phyloP scores from a whole-genome alignment of 2,329 filamentous ascomycete genomes.

The Erysiphe pulchra region DNA sequence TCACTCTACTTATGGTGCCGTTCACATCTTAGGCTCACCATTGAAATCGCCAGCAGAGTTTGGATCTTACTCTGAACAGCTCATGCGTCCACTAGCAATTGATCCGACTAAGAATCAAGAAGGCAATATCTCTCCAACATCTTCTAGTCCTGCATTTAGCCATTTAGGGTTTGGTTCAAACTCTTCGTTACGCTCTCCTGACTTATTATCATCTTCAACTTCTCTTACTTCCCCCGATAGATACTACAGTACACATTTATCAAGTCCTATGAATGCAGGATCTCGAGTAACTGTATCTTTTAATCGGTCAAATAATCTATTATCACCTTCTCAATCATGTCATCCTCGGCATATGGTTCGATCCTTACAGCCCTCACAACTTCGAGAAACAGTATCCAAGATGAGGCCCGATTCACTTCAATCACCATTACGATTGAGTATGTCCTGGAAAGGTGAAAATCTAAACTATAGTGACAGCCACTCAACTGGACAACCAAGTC shows the following conservation, averaged over 20 bases:
- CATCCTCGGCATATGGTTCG: conserved; percentile 22
- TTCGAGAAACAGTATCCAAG: conserved; percentile 29
- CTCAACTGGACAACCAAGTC: conserved; percentile 20
- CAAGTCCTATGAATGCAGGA: conserved; percentile 21
- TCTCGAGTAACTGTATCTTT: conserved; percentile 26
- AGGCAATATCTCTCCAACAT: conserved; percentile 40
- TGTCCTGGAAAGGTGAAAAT: conserved; percentile 36
- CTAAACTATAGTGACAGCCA: conserved; percentile 27
- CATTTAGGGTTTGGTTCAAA: conserved; percentile 36
- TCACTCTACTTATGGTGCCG: conserved; percentile 38
- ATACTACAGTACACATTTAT: conserved; percentile 24
- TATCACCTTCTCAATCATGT: conserved; percentile 19
- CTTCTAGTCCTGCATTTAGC: conserved; percentile 40
- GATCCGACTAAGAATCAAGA: conserved; percentile 36
- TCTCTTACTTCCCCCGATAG: conserved; percentile 28
- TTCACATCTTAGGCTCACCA: conserved; percentile 13
- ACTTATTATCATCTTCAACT: conserved; percentile 27
- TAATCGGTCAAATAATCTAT: conserved; percentile 22
- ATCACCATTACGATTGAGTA: conserved; percentile 30
- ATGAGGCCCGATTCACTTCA: conserved; percentile 31
- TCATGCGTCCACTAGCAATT: conserved; percentile 35
- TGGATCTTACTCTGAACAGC: conserved; percentile 26
- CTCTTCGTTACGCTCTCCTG: conserved; percentile 22
- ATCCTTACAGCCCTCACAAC: conserved; percentile 29
- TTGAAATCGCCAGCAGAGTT: conserved; percentile 14